These are phyloP conservation scores for Telopea speciosissima DNA, from an alignment of 177 flowering plant genomes.

Conservation along the genomic window DNA sequence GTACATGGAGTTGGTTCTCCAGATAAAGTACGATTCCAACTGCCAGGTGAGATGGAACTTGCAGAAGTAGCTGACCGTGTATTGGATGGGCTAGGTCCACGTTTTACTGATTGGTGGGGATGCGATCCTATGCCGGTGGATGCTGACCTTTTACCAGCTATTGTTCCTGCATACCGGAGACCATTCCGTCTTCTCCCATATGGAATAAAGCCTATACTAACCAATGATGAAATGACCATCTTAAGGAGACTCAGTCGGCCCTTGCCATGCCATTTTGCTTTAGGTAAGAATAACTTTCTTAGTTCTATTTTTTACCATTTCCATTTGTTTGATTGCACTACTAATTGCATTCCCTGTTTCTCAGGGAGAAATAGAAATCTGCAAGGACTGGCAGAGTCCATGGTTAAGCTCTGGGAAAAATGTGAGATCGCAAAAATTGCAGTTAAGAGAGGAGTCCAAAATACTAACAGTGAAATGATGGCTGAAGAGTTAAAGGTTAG, in stretches of 20 bases:
- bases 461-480: conserved; percentile 78
- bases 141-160: conserved; percentile 90
- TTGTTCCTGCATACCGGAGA: conserved; percentile 68
- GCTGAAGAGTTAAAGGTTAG: conserved; percentile 89
- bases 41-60: conserved; percentile 78
- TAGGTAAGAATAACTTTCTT: conserved; percentile 44
- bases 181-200: conserved; percentile 96
- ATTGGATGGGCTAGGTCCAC: conserved; percentile 91
- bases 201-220: conserved; percentile 70
- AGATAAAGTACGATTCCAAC: conserved; percentile 60
- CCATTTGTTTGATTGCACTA: background rate
- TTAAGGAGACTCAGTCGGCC: conserved; percentile 82
- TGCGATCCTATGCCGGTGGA: conserved; percentile 86
- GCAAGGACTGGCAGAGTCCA: conserved; percentile 87
- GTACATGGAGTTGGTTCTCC: conserved; percentile 76
- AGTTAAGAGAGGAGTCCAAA: conserved; percentile 92
- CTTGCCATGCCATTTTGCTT: conserved; percentile 82
- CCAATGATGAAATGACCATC: conserved; percentile 87
- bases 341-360: conserved; percentile 9
- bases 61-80: conserved; percentile 69
- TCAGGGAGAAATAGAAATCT: conserved; percentile 87
- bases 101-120: conserved; percentile 98
- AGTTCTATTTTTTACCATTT: background rate
- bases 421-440: conserved; percentile 95
- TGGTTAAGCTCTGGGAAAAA: conserved; percentile 92